Evolutionary conservation across 192 early-diverging fungal genomes (phyloP), one percentile per base, ranked within the genome.

Genomic region (Phycomyces nitens): DNA sequence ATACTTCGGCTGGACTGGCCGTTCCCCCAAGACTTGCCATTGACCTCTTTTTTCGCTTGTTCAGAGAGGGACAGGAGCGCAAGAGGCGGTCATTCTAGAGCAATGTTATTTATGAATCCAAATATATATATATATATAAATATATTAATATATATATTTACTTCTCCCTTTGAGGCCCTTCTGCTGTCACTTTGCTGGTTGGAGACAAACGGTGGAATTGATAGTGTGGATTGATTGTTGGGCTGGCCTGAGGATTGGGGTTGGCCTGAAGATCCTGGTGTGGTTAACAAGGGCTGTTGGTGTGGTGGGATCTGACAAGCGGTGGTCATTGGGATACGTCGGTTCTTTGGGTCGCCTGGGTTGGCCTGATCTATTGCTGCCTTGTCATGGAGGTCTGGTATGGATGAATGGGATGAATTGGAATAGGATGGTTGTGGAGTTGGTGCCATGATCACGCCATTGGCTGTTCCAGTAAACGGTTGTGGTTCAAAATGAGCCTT

Each of bases 1-100:
- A 73, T 24, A 64, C 60, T 67, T 73, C 71, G 29, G 71, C 55
- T 12, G 71, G 71, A 29, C 55, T 73, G 10, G 71, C 71, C 7
- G 61, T 51, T 7, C 65, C 52, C 55, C 54, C 56, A 14, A 47
- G 18, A n/a, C 15, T 47, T 7, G 44, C 44, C 44, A 47, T 47
- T 3, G 44, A 47, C 3, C 44, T 14, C 11, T 47, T 47, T 11
- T 47, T 47, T 47, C 11, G 2, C 44, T 47, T 47, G 12, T 18
- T 47, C 3, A 47, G 18, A 47, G 44, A 47, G 2, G 44, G 15
- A n/a, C 5, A 18, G 12, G 44, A 14, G 18, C 44, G 44, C 15
- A 34, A 34, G 7, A n/a, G 18, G 44, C 44, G 44, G 3, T 47
- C 44, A 47, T 3, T 3, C 44, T 47, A 47, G 12, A 10, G n/a